Evolutionary conservation across 345 rosid genomes (phyloP), one percentile per base, ranked within the genome.

Genomic region (Salix caprea): DNA sequence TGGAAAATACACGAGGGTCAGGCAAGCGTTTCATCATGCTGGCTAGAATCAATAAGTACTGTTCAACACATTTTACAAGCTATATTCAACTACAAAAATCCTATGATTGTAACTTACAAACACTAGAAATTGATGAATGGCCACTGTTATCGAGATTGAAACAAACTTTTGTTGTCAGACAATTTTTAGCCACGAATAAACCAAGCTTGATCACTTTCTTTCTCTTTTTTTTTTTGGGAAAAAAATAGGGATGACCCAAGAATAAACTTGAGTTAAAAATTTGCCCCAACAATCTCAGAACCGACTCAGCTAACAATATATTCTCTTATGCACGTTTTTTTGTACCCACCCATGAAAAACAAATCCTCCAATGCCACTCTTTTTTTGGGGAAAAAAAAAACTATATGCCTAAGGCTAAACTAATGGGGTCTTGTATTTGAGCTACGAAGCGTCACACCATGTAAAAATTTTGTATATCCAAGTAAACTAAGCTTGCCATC

Each of bases 401-500:
- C 60, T 75, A 66, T 79, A 74, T n/a, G 60, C 65, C 67, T 14
- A 61, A 66, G 44, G 39, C 14, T 24, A 44, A 44, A 85, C 82
- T 86, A 84, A 82, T 85, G 94, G 69, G 87, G 94, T 86, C 96
- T 91, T 67, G 96, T 81, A 83, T 91, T 89, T 72, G 92, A 78
- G 82, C 89, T 88, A 71, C 96, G 94, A 65, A 86, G 84, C 30
- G 92, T 88, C 81, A 92, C 94, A 50, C 97, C 97, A 82, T 90
- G 94, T 84, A 92, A 89, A 82, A 90, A 89, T 85, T 90, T 92
- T 64, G 90, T 88, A 80, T 89, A 92, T 65, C 97, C 97, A 75
- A 88, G 86, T 73, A 87, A 86, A 81, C 93, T 94, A 79, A 96
- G 91, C 88, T 88, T 92, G 75, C 99, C 97, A 54, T 96, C 99